These are phyloP conservation scores for Cyathus pygmaeus DNA, from an alignment of 1,284 basidiomycete genomes.

Conservation along the genomic window DNA sequence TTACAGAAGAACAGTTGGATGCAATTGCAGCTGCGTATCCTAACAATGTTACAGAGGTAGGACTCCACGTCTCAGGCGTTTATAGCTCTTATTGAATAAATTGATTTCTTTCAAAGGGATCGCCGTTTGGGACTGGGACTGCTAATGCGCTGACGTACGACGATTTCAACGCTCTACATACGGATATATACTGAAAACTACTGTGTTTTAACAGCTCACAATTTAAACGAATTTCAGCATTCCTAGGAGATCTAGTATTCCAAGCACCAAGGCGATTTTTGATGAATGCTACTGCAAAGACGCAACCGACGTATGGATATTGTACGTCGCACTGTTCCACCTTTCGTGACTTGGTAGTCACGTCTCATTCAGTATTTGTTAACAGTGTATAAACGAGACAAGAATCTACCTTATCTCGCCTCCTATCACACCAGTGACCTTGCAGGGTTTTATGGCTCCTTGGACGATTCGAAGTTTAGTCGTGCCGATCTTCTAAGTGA, in stretches of 20 bases:
- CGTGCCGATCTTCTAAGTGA: constrained; percentile 20
- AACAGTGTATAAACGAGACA: constrained; percentile 25
- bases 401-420: constrained; percentile 20
- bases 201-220: constrained; percentile 28
- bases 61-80: neutral
- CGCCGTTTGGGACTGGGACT: constrained; percentile 45
- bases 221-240: constrained; percentile 45
- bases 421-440: constrained; percentile 23
- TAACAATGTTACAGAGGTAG: constrained; percentile 26
- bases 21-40: constrained; percentile 31
- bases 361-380: neutral
- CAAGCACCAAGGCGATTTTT: constrained; percentile 42
- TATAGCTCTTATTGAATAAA: neutral
- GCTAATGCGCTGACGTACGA: constrained; percentile 37
- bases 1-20: constrained; percentile 16
- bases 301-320: constrained; percentile 34
- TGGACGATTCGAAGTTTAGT: constrained; percentile 1
- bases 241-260: constrained; percentile 44
- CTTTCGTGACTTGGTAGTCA: neutral
- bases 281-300: constrained; percentile 25
- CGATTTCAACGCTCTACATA: constrained; percentile 2
- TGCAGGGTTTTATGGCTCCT: constrained; percentile 12
- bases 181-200: neutral
- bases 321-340: constrained; percentile 26
- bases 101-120: constrained; percentile 22